Evolutionary conservation across 1,284 basidiomycete genomes (phyloP).

Genomic region (Cystobasidium pallidum): DNA sequence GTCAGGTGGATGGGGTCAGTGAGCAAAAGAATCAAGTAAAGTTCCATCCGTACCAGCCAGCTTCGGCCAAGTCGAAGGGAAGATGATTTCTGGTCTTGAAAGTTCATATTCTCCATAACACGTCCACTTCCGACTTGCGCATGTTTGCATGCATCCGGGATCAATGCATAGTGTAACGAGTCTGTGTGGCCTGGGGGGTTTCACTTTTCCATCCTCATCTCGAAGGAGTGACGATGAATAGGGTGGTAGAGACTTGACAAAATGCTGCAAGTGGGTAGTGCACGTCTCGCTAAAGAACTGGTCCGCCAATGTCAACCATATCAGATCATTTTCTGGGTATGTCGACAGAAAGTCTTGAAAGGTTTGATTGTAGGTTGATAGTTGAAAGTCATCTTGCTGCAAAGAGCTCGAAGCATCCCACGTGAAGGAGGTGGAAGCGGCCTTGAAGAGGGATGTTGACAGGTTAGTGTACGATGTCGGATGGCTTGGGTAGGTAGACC

Average conservation of each 20-base stretch:
- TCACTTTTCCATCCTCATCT: not conserved
- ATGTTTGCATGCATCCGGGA: constrained; percentile 40
- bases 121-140: constrained; percentile 28
- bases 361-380: constrained; percentile 35
- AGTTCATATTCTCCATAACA: constrained; percentile 44
- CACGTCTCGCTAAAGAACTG: constrained; percentile 24
- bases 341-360: constrained; percentile 28
- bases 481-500: not conserved
- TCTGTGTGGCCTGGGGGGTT: constrained; percentile 8
- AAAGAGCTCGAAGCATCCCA: constrained; percentile 16
- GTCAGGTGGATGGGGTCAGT: not conserved
- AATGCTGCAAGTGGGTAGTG: constrained; percentile 37
- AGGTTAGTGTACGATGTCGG: not conserved
- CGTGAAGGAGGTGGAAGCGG: not conserved
- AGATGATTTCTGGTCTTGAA: constrained; percentile 33
- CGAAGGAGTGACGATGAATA: constrained; percentile 14
- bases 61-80: constrained; percentile 43
- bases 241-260: constrained; percentile 19
- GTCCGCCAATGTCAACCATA: constrained; percentile 44
- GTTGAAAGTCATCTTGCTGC: constrained; percentile 16
- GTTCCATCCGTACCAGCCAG: constrained; percentile 14
- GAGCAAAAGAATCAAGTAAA: not conserved
- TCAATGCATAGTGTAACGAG: constrained; percentile 42
- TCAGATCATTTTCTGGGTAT: constrained; percentile 26
- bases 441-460: constrained; percentile 1